Base-by-base conservation (phyloP, 106 monocot genomes). In the Gastrodia elata region DNA sequence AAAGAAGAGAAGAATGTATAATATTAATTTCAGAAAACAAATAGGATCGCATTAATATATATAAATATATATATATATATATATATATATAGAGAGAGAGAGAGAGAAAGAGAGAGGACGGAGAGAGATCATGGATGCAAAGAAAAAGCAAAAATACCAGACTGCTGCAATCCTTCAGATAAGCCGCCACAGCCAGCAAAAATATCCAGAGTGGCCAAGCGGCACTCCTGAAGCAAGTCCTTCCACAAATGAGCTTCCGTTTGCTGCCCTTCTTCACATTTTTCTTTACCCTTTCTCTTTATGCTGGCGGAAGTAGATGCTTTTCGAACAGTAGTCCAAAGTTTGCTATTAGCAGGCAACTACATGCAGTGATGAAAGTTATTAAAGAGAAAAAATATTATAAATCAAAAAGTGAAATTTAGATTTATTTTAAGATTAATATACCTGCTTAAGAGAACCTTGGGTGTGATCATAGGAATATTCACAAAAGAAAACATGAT, bases 111-210 rank as follows among this genome's bases (percentile, higher is more conserved):
- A n/a, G n/a, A n/a, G n/a, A n/a, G n/a, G n/a, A n/a, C n/a, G n/a
- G n/a, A n/a, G n/a, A n/a, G n/a, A n/a, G n/a, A n/a, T n/a, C n/a
- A n/a, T n/a, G 57, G 25, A 69, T 33, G 34, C 34, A 35, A 67
- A 10, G 13, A 37, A 67, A 38, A 36, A 5, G 56, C 18, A 20
- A 20, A n/a, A 32, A 14, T 84, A 98, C 98, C 98, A 64, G 98
- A 79, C 80, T 91, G 80, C 59, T 91, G 88, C 32, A 98, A 65
- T 70, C 98, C 98, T 77, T 91, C 93, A 75, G 98, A 98, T 74
- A 98, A 79, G 32, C 98, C 98, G 18, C 98, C 98, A 77, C 98
- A 98, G n/a, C 98, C 98, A 84, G 98, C 93, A 91, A 98, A 98
- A 70, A 98, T 93, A 82, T 98, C 98, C 3, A 98, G 77, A 58